phyloP scores from a whole-genome alignment of 2,329 filamentous ascomycete genomes.

The Paecilomyces variotii region DNA sequence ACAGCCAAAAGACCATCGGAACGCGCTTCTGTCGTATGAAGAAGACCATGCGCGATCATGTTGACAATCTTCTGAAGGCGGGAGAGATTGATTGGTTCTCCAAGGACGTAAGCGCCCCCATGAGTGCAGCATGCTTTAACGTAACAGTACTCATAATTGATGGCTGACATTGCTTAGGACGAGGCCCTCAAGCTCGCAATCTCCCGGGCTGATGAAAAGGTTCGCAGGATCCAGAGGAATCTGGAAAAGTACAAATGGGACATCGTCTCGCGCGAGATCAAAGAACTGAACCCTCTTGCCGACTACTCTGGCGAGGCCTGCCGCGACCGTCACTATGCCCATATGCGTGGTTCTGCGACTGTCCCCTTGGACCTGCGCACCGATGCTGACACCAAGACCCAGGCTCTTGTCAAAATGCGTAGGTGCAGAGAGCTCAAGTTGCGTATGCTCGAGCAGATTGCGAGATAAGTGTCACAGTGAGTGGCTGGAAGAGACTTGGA shows the following conservation, averaged over 20 bases:
- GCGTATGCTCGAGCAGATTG: background rate
- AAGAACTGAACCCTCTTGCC: conserved; percentile 26
- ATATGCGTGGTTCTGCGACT: conserved; percentile 36
- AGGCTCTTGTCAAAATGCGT: background rate
- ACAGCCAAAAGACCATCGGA: conserved; percentile 41
- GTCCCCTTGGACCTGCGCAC: conserved; percentile 32
- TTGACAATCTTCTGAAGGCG: conserved; percentile 40
- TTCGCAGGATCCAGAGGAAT: conserved; percentile 25
- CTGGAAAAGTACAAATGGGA: conserved; percentile 36
- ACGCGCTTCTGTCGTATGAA: conserved; percentile 41
- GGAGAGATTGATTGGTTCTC: conserved; percentile 43
- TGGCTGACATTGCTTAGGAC: conserved; percentile 26
- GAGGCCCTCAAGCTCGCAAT: conserved; percentile 34
- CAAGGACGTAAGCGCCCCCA: conserved; percentile 35
- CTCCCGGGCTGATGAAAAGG: conserved; percentile 32
- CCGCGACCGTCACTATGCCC: conserved; percentile 32
- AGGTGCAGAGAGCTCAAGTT: background rate
- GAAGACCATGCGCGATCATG: conserved; percentile 31
- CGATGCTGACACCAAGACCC: conserved; percentile 9
- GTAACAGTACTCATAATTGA: background rate
- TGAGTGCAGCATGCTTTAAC: background rate
- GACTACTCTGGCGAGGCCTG: conserved; percentile 43
- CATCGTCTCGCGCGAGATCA: conserved; percentile 36
- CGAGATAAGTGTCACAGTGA: background rate
- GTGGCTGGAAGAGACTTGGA: background rate